Evolutionary conservation across 345 rosid species (phyloP).

Genomic region (thale cress (Arabidopsis thaliana)): TAIR10.1 NC_003071.7:16477501-16478000

Average conservation of each 20-base stretch:
- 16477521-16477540: constrained; percentile 4
- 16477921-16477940: constrained; percentile 30
- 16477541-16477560: constrained; percentile 66
- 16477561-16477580: constrained; percentile 75
- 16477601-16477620: constrained; percentile 67
- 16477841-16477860: constrained; percentile 35
- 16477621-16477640: constrained; percentile 80
- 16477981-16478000: constrained; percentile 39
- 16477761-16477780: constrained; percentile 9
- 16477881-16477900: constrained; percentile 40
- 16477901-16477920: constrained; percentile 36
- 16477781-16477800: constrained; percentile 12
- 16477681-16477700: constrained; percentile 25
- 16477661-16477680: constrained; percentile 34
- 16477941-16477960: constrained; percentile 42
- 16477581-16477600: constrained; percentile 73
- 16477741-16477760: constrained; percentile 7
- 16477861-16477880: constrained; percentile 44
- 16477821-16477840: constrained; percentile 41
- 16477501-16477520: not conserved
- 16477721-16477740: not conserved
- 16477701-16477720: not conserved
- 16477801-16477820: constrained; percentile 36
- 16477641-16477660: constrained; percentile 58
- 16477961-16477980: constrained; percentile 36